Base-by-base conservation (phyloP, 2,329 filamentous ascomycete species). In the Arthrobotrys iridis region DNA sequence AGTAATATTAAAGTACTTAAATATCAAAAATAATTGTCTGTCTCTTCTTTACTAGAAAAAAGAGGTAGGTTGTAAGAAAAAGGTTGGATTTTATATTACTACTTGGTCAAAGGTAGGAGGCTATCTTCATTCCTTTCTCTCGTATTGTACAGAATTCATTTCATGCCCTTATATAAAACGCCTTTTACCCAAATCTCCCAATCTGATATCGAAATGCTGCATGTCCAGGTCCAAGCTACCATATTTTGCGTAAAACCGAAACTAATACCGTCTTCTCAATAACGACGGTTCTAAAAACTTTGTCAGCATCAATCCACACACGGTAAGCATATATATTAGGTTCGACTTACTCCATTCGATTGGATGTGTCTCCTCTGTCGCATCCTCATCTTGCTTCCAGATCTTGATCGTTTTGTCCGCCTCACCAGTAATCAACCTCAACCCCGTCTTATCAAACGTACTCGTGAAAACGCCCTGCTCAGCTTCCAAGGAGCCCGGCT, bases 351-450 rank as follows among this genome's bases (percentile, higher is more conserved):
- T 93, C 95, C 95, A 99, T 46, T 96, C 90, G 45, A 99, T 83
- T 1, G 95, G 95, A 83, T 98, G 93, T 1, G 91, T 91, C 82
- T 98, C 93, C 37, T 91, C 91, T 0, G 94, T 97, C 15, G 95
- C 95, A 62, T 90, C 88, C 50, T 96, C 92, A 81, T 99, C 95
- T 78, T 90, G 91, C 82, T 93, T 96, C 95, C 95, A 99, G 70
- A 99, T 88, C 87, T 99, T 98, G 82, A 97, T 97, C 0, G 93
- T 97, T 86, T 99, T 99, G 82, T 99, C 95, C 4, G 93, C 92
- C 83, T 99, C 95, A 48, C 96, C 96, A 18, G 91, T 93, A 77
- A 99, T 96, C 79, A 99, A 85, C 78, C 95, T 88, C 80, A 97
- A 81, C 0, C 95, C 95, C 0, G 93, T 97, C 74, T 87, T 88